A percentile compares a stretch with the other conserved stretches of the same genome.
Conservation (phyloP, 148 eudicot species). For the Vaccinium vitisidaea region DNA sequence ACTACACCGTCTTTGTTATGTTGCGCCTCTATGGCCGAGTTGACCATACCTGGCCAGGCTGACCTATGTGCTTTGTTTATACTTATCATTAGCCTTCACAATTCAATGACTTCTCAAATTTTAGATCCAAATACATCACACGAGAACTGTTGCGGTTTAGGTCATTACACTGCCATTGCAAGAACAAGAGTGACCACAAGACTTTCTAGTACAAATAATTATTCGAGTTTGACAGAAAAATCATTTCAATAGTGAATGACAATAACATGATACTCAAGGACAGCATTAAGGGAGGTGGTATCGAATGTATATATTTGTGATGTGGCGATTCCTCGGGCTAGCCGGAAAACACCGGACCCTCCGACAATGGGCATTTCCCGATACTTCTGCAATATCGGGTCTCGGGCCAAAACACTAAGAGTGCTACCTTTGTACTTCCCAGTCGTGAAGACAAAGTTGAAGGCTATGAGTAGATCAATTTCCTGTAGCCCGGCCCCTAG, state of each 20-base stretch:
- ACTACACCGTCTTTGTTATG: no score
- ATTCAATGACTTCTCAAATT: not conserved
- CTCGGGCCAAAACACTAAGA: slow-evolving; percentile 26
- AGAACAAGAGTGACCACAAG: not conserved
- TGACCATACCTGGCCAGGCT: no score
- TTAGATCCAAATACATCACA: not conserved
- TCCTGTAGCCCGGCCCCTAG: slow-evolving; percentile 15
- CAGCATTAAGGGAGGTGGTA: slow-evolving; percentile 24
- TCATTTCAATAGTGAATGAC: slow-evolving; percentile 25
- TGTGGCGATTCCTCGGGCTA: slow-evolving; percentile 42
- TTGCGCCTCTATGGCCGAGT: no score
- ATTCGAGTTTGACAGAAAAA: not conserved
- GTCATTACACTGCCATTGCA: not conserved
- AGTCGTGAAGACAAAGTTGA: slow-evolving; percentile 23
- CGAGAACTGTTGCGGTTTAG: not conserved
- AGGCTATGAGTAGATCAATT: slow-evolving; percentile 16
- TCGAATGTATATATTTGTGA: slow-evolving; percentile 29
- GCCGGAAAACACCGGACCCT: slow-evolving; percentile 41
- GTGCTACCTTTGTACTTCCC: slow-evolving; percentile 20
- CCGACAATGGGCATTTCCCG: slow-evolving; percentile 47
- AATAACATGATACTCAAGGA: slow-evolving; percentile 36
- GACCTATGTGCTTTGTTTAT: no score
- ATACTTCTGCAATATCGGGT: slow-evolving; percentile 14
- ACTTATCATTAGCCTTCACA: no score
- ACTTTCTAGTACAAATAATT: not conserved